A percentile compares a stretch with the other conserved stretches of the same genome.
These are phyloP conservation scores for Bretschneidera sinensis DNA, from an alignment of 345 rosid genomes.

Conservation along the genomic window DNA sequence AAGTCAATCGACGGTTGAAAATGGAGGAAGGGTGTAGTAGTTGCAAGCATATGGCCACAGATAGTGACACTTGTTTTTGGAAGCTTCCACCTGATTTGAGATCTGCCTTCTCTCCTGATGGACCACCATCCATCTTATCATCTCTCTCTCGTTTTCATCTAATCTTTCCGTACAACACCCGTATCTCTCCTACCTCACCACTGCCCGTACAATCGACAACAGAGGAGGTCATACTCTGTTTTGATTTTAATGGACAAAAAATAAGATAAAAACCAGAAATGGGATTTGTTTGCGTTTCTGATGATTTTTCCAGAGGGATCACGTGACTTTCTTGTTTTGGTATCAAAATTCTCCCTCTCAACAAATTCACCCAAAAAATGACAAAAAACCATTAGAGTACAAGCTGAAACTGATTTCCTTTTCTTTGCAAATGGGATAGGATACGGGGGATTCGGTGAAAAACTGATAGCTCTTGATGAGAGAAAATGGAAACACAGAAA, in stretches of 20 bases:
- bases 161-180: slow-evolving; percentile 8
- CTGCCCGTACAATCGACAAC: not conserved
- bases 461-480: slow-evolving; percentile 2
- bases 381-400: not conserved
- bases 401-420: not conserved
- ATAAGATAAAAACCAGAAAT: not conserved
- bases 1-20: slow-evolving; percentile 11
- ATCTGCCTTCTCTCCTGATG: not conserved
- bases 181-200: not conserved
- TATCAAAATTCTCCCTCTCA: not conserved
- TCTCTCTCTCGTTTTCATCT: not conserved
- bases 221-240: too few species aligned
- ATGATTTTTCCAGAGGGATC: slow-evolving; percentile 3
- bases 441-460: slow-evolving; percentile 7
- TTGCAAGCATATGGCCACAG: not conserved
- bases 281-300: not conserved
- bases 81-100: slow-evolving; percentile 9
- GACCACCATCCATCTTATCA: slow-evolving; percentile 21
- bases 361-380: not conserved
- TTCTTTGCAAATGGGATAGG: not conserved
- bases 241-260: not conserved
- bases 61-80: slow-evolving; percentile 17
- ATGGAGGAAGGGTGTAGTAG: too few species aligned
- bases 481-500: slow-evolving; percentile 5
- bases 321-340: slow-evolving; percentile 12